A percentile compares a stretch with the other conserved stretches of the same genome.
These are phyloP conservation scores for Eudorina sp. DNA, from an alignment of 139 green algal species.

Conservation along the genomic window DNA sequence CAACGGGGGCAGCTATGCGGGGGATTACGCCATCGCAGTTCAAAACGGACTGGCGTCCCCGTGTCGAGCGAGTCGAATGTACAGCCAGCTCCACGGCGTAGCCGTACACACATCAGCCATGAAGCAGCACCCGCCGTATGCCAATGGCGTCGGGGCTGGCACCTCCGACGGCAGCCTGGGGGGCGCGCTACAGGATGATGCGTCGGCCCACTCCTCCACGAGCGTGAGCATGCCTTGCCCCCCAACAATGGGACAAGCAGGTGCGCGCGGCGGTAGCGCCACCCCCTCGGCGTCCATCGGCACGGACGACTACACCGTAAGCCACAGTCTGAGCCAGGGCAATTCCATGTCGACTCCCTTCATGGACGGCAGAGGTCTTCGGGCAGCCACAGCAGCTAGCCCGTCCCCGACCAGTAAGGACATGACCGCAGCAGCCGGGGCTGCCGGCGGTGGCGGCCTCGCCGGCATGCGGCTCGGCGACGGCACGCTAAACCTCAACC, in stretches of 20 bases:
- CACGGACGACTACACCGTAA: background rate
- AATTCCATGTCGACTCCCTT: background rate
- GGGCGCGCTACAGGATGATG: background rate
- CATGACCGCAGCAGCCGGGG: background rate
- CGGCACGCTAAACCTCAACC: conserved; percentile 2
- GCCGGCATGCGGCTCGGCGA: background rate
- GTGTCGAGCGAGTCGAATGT: background rate
- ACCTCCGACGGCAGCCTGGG: background rate
- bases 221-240: background rate
- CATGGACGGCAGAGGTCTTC: background rate
- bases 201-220: background rate
- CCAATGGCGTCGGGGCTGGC: background rate
- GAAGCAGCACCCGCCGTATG: background rate
- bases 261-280: no score
- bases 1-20: background rate
- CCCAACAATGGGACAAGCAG: background rate
- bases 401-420: background rate
- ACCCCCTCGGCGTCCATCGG: no score
- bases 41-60: background rate
- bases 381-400: background rate
- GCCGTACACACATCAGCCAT: background rate
- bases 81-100: background rate
- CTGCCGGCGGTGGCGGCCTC: background rate
- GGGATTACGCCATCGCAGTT: background rate
- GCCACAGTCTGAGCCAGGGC: background rate